These are phyloP conservation scores for Neoboletus subvelutipes DNA, from an alignment of 768 basidiomycete species.

Conservation along the genomic window DNA sequence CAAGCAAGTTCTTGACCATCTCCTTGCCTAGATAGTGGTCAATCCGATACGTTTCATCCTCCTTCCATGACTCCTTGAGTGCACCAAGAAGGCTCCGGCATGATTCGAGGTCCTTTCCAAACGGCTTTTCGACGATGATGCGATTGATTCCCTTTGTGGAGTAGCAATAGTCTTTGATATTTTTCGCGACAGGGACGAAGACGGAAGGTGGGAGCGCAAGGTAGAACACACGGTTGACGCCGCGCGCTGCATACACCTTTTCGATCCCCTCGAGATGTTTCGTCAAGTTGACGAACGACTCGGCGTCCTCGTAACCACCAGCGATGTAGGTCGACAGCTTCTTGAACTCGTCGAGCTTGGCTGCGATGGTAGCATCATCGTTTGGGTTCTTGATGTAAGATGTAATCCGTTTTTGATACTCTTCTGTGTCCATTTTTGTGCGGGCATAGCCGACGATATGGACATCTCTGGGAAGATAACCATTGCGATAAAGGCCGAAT, in stretches of 20 bases:
- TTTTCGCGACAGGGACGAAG: conserved; percentile 85
- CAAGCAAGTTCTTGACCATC: conserved; percentile 99
- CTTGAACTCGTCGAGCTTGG: conserved; percentile 83
- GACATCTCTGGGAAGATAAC: conserved; percentile 76
- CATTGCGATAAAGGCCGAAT: conserved; percentile 81
- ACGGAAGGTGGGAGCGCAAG: conserved; percentile 97
- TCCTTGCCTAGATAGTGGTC: conserved; percentile 99
- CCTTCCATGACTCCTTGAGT: conserved; percentile 86
- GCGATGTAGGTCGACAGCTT: conserved; percentile 74
- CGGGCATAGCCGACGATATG: conserved; percentile 97
- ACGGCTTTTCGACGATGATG: conserved; percentile 98
- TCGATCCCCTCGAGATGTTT: conserved; percentile 79
- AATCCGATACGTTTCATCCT: conserved; percentile 98
- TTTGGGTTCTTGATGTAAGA: conserved; percentile 82
- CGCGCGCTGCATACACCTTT: conserved; percentile 57
- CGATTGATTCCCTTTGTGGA: conserved; percentile 72
- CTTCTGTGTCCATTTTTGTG: conserved; percentile 86
- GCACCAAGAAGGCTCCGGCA: conserved; percentile 73
- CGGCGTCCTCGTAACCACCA: conserved; percentile 85
- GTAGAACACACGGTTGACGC: conserved; percentile 88
- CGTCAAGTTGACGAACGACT: conserved; percentile 75
- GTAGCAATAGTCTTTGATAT: conserved; percentile 83
- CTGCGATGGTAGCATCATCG: conserved; percentile 54
- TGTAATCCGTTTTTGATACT: conserved; percentile 82
- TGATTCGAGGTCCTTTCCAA: conserved; percentile 91